Conservation (phyloP, 352 stramenopile genomes). For the Globisporangium middletonii region DNA sequence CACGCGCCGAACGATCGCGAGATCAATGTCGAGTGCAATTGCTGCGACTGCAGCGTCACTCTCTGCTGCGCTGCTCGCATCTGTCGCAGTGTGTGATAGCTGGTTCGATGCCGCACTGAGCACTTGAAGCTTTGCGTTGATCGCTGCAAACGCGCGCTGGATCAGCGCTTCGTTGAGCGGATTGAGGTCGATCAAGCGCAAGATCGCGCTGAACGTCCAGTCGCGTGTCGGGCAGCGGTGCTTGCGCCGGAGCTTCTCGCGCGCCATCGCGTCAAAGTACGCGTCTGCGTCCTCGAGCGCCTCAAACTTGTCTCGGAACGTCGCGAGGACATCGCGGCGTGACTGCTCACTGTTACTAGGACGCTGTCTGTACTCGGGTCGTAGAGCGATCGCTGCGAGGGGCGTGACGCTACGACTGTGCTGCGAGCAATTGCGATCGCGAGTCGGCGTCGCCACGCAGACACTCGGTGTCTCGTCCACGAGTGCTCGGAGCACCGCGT, state of each 20-base stretch:
- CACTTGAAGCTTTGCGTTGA: slow-evolving; percentile 49
- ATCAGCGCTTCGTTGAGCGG: slow-evolving; percentile 54
- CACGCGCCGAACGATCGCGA: slow-evolving; percentile 48
- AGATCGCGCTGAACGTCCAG: slow-evolving; percentile 46
- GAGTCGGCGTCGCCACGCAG: neutral
- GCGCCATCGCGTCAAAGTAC: slow-evolving; percentile 53
- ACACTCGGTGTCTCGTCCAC: slow-evolving; percentile 30
- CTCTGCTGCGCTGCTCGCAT: neutral
- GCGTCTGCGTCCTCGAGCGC: slow-evolving; percentile 42
- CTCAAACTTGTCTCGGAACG: slow-evolving; percentile 41
- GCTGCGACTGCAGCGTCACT: slow-evolving; percentile 24
- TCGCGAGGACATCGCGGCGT: slow-evolving; percentile 14
- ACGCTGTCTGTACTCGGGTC: slow-evolving; percentile 21
- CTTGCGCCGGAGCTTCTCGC: slow-evolving; percentile 38
- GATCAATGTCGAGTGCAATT: slow-evolving; percentile 42
- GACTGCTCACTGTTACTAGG: neutral
- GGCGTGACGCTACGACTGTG: slow-evolving; percentile 24
- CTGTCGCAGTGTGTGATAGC: neutral
- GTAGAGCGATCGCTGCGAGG: slow-evolving; percentile 41
- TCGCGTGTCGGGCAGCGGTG: slow-evolving; percentile 45
- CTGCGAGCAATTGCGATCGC: neutral
- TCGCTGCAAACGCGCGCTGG: slow-evolving; percentile 46
- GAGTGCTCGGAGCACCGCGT: slow-evolving; percentile 27
- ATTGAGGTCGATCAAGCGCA: slow-evolving; percentile 50
- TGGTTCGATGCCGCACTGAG: slow-evolving; percentile 20